Evolutionary conservation across 139 green algal species (phyloP), one percentile per base, ranked within the genome.

Genomic region (Coelastrella sp.): DNA sequence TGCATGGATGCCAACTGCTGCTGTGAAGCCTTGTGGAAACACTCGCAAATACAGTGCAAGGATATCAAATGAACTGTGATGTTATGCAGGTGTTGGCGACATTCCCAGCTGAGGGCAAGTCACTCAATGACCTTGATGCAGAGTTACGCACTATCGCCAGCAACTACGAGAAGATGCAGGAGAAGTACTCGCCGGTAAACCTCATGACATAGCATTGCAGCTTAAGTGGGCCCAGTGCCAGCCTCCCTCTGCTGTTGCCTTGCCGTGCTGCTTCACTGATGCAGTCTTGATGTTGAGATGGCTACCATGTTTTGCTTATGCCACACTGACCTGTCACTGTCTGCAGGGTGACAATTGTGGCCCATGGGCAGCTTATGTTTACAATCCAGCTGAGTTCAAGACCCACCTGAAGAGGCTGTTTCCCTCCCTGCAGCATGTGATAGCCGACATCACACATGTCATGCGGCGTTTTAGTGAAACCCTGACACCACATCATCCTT

Each of bases 361-460:
- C 14, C 71, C 71, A n/a, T 76, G 71, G 71, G 14, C 16, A 8
- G 71, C 71, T 76, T 76, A 76, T 76, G 71, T 76, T n/a, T 3
- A 76, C 71, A 23, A 76, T 17, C 19, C 71, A 32, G 71, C 71
- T 76, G 71, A 23, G 19, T n/a, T 76, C 19, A 23, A 76, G 14
- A 23, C 71, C 7, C 71, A 76, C 16, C 71, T 76, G 71, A n/a
- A 76, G 71, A n/a, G 14, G 16, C 19, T 76, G 14, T 23, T 76
- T 6, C 71, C 71, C 71, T 76, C 71, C 20, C 71, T 76, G 13
- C 71, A 76, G 71, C 71, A 76, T n/a, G 14, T 76, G 14, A 76
- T 76, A 47, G 71, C 71, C 22, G 71, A 76, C 71, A 76, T 76
- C 71, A 76, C 71, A n/a, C 71, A 76, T 76, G 71, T 76, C 71